Percentiles rank a stretch among this genome's conserved stretches.
These are phyloP conservation scores for Sequoiadendron giganteum DNA, from an alignment of 75 land plant species.

Conservation along the genomic window DNA sequence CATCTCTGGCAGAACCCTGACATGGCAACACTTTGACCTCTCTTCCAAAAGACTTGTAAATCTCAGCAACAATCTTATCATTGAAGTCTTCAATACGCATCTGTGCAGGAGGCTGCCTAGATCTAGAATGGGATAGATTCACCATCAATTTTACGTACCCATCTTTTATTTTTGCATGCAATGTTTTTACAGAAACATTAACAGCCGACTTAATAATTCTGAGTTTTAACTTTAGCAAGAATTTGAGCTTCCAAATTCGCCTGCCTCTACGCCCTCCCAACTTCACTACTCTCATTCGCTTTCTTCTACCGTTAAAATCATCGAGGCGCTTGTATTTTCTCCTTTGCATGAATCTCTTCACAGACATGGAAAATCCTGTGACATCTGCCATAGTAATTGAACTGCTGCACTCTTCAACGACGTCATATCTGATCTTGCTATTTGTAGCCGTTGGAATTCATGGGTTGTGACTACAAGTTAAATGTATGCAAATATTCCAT, in stretches of 20 bases:
- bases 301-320: neutral
- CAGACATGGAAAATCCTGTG: neutral
- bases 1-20: neutral
- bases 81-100: neutral
- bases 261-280: neutral
- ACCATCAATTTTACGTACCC: neutral
- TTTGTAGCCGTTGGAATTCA: neutral
- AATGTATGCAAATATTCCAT: too few species aligned
- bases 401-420: neutral
- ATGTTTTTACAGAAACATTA: neutral
- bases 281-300: neutral
- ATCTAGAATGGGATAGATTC: neutral
- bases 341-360: neutral
- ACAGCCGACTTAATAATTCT: neutral
- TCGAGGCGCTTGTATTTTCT: neutral
- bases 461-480: too few species aligned
- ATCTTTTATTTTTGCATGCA: neutral
- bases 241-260: neutral
- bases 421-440: neutral
- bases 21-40: neutral
- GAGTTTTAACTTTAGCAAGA: neutral
- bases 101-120: neutral
- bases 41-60: neutral
- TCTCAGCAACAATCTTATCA: neutral
- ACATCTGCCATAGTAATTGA: neutral